Conservation (phyloP, 192 early-diverging fungal genomes). For the Backusella westeae region DNA sequence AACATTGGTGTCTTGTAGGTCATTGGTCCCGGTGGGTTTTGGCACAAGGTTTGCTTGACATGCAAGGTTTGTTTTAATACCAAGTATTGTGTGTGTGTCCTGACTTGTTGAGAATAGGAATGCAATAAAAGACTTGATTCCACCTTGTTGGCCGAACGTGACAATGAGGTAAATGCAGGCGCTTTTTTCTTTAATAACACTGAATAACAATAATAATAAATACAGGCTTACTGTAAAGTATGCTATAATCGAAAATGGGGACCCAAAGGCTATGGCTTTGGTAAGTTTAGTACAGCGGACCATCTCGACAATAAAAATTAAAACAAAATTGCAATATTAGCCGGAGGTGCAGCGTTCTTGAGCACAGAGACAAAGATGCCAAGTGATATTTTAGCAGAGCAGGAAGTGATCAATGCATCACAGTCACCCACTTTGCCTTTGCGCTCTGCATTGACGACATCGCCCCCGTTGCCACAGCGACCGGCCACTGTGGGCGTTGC, state of each 20-base stretch:
- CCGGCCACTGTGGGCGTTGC: background rate
- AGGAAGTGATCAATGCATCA: background rate
- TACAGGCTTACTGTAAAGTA: constrained; percentile 54
- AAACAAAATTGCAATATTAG: constrained; percentile 4
- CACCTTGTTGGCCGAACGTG: constrained; percentile 47
- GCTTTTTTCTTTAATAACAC: background rate
- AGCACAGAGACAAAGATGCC: constrained; percentile 29
- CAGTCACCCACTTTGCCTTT: background rate
- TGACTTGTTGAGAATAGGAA: constrained; percentile 25
- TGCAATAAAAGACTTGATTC: constrained; percentile 59
- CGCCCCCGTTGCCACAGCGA: background rate
- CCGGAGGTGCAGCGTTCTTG: constrained; percentile 32
- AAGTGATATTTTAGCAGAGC: constrained; percentile 17
- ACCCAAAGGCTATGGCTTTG: constrained; percentile 49
- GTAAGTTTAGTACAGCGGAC: constrained; percentile 8
- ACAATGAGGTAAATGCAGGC: constrained; percentile 43
- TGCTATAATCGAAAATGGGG: constrained; percentile 57
- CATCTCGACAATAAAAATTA: background rate
- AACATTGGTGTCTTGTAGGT: constrained; percentile 17
- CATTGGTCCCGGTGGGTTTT: constrained; percentile 37
- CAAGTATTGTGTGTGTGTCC: background rate
- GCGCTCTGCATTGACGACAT: too few species aligned
- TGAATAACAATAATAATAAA: background rate
- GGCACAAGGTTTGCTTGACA: constrained; percentile 34
- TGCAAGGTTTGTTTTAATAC: constrained; percentile 19